Conservation (phyloP, 2,329 filamentous ascomycete genomes). For the Neocatenulostroma microsporum region DNA sequence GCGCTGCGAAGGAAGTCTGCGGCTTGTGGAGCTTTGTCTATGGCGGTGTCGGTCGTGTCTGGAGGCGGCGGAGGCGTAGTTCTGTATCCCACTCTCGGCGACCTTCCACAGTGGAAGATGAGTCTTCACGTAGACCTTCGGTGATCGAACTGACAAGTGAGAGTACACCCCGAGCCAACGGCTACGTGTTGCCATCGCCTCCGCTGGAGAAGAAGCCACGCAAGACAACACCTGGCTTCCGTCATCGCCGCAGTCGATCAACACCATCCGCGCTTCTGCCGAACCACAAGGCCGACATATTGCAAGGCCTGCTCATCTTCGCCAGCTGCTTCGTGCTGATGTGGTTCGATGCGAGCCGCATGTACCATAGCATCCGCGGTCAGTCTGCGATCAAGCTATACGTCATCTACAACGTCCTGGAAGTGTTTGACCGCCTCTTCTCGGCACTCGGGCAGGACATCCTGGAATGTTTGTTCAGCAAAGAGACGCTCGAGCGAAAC, state of each 20-base stretch:
- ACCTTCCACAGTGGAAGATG: slow-evolving; percentile 13
- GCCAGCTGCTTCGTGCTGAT: slow-evolving; percentile 78
- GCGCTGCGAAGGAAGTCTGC: slow-evolving; percentile 61
- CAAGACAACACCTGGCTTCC: slow-evolving; percentile 30
- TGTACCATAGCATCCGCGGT: slow-evolving; percentile 96
- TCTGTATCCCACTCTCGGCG: slow-evolving; percentile 9
- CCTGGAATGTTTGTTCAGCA: slow-evolving; percentile 87
- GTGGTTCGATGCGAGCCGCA: slow-evolving; percentile 86
- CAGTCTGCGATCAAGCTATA: slow-evolving; percentile 98
- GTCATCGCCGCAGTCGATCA: slow-evolving; percentile 70
- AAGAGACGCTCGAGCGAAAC: slow-evolving; percentile 83
- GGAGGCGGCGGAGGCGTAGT: slow-evolving; percentile 41
- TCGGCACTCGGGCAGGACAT: slow-evolving; percentile 93
- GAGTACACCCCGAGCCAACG: slow-evolving; percentile 6
- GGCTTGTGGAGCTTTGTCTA: slow-evolving; percentile 73
- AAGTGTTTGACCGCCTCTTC: slow-evolving; percentile 82
- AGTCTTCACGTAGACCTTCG: slow-evolving; percentile 6
- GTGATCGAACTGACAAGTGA: slow-evolving; percentile 3
- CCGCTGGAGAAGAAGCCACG: slow-evolving; percentile 11
- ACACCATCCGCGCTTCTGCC: slow-evolving; percentile 75
- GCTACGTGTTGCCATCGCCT: slow-evolving; percentile 9
- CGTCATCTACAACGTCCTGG: slow-evolving; percentile 96
- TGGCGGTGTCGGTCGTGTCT: slow-evolving; percentile 69
- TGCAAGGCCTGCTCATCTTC: slow-evolving; percentile 83
- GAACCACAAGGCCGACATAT: slow-evolving; percentile 88